Evolutionary conservation across 129 eudicot species (phyloP), one percentile per base, ranked within the genome.

Genomic region (Saussurea involucrata): DNA sequence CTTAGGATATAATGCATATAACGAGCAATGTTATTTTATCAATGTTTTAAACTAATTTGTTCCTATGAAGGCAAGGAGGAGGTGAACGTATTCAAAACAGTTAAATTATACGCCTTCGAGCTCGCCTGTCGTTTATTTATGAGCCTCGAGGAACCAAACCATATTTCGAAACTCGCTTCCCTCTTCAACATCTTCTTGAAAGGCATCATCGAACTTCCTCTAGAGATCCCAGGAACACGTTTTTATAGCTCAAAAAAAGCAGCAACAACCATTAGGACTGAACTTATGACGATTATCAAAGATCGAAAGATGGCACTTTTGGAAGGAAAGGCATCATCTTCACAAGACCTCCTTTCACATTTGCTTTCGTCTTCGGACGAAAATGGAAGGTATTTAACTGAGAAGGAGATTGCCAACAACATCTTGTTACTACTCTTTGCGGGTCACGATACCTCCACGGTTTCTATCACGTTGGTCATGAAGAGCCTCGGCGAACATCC

Each of bases 1-100:
- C 40, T 34, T 34, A 37, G 90, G 93, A 67, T 89, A 84, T 78
- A 89, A 89, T 82, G 88, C 94, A 10, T 42, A 42, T 12, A 7
- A 44, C 15, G 7, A 29, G 1, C 17, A n/a, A n/a, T n/a, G n/a
- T n/a, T n/a, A n/a, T n/a, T n/a, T 17, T 20, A 17, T n/a, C n/a
- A n/a, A n/a, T n/a, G 17, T 49, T 1, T 49, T 2, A 7, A 49
- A 49, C 58, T 49, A 66, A 66, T 66, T 27, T 40, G 25, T 32
- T 6, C 6, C 70, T 25, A 36, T 53, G 53, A 17, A 78, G 68
- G 70, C 27, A 69, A 29, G 69, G 25, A 25, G 4, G 72, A 53
- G 49, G 63, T 78, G n/a, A 61, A 71, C 0, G 82, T 72, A 8
- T 71, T 32, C 46, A 24, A 31, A 22, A 37, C 63, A 0, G 28